These are phyloP conservation scores for Spatholobus suberectus DNA, from an alignment of 306 rosid genomes.

Conservation along the genomic window DNA sequence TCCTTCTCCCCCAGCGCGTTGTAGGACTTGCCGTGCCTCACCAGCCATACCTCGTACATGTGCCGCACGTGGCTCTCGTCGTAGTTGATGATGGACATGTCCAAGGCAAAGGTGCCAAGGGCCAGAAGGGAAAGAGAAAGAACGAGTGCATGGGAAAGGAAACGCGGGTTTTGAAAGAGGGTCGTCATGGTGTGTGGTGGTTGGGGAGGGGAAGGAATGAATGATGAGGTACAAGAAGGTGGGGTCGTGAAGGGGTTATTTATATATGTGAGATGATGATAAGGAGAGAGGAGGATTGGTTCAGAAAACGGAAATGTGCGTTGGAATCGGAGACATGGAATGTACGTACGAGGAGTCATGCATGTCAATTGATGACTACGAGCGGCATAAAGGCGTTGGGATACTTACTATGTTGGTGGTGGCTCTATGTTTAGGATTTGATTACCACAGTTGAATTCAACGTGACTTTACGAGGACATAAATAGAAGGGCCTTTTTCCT, in stretches of 20 bases:
- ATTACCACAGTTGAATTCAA: too few relatives aligned
- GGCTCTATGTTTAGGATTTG: too few relatives aligned
- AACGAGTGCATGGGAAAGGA: background rate
- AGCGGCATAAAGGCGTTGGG: too few relatives aligned
- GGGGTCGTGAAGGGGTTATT: background rate
- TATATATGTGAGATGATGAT: too few relatives aligned
- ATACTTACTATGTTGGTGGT: too few relatives aligned
- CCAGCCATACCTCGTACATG: constrained; percentile 74
- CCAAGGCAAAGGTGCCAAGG: constrained; percentile 40
- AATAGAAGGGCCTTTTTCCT: too few relatives aligned
- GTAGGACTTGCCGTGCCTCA: constrained; percentile 67
- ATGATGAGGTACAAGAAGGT: background rate
- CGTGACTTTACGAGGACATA: too few relatives aligned
- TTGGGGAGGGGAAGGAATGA: background rate
- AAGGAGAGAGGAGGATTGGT: too few relatives aligned
- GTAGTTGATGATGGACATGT: constrained; percentile 83
- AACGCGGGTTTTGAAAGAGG: background rate
- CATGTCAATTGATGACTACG: too few relatives aligned
- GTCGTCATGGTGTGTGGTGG: background rate
- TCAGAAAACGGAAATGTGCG: too few relatives aligned
- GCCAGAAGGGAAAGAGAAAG: constrained; percentile 7
- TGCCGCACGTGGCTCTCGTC: constrained; percentile 46
- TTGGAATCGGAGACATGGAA: too few relatives aligned
- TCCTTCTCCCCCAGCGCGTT: constrained; percentile 79
- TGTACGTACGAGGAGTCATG: too few relatives aligned